A percentile compares a stretch with the other conserved stretches of the same genome.
Conservation (phyloP, 1,139 yeast genomes). For the Yamadazyma diddensiae region DNA sequence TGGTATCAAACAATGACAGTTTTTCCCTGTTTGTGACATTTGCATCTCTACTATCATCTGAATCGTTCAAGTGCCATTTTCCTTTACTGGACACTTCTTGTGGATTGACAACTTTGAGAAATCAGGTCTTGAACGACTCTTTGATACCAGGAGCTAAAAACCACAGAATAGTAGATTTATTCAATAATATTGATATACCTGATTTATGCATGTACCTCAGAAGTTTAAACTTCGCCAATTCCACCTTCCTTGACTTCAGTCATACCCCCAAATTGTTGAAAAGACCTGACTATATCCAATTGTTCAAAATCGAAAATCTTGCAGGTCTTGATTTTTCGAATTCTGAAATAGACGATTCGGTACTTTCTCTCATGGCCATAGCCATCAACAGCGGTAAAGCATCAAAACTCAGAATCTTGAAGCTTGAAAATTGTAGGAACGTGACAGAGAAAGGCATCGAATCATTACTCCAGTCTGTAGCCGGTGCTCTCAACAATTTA, state of each 20-base stretch:
- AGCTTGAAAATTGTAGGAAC: conserved; percentile 24
- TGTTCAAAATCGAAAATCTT: conserved; percentile 30
- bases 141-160: conserved; percentile 7
- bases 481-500: conserved; percentile 14
- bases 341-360: conserved; percentile 30
- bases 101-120: conserved; percentile 7
- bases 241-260: conserved; percentile 13
- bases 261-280: conserved; percentile 9
- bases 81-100: conserved; percentile 6
- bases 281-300: conserved; percentile 23
- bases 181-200: conserved; percentile 23
- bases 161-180: conserved; percentile 36
- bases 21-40: conserved; percentile 28
- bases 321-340: conserved; percentile 34
- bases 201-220: conserved; percentile 20
- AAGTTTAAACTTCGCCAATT: conserved; percentile 6
- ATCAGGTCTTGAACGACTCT: conserved; percentile 8
- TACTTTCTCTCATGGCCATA: conserved; percentile 23
- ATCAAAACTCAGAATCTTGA: conserved; percentile 21
- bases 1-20: conserved; percentile 27
- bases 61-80: conserved; percentile 26
- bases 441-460: conserved; percentile 20
- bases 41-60: conserved; percentile 19
- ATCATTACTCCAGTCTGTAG: conserved; percentile 16
- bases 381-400: conserved; percentile 25